Conservation (phyloP, 2,329 filamentous ascomycete genomes). For the Aspergillus fructus region DNA sequence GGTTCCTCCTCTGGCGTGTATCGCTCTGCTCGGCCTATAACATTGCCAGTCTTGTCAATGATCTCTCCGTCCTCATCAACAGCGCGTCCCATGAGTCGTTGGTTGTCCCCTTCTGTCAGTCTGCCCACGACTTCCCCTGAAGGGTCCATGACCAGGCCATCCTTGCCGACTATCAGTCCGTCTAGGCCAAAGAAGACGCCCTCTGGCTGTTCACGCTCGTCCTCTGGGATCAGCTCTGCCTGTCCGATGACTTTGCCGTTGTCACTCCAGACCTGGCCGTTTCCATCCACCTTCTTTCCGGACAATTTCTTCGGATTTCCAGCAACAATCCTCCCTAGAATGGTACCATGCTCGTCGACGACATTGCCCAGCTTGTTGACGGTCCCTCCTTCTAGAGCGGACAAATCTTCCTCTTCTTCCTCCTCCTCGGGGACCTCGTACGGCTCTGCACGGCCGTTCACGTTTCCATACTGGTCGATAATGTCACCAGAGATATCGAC, state of each 20-base stretch:
- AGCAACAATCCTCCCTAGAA: conserved; percentile 58
- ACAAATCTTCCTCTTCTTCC: conserved; percentile 53
- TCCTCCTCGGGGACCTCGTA: conserved; percentile 53
- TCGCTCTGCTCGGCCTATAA: conserved; percentile 65
- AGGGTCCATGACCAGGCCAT: conserved; percentile 54
- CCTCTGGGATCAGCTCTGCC: conserved; percentile 57
- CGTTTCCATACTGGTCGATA: conserved; percentile 69
- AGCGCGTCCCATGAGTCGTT: conserved; percentile 62
- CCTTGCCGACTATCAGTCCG: conserved; percentile 55
- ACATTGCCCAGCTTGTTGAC: conserved; percentile 65
- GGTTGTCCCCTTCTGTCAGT: conserved; percentile 62
- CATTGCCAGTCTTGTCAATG: conserved; percentile 65
- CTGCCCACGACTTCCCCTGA: conserved; percentile 48
- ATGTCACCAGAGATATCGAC: conserved; percentile 84
- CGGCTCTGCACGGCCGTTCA: conserved; percentile 58
- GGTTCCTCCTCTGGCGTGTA: conserved; percentile 57
- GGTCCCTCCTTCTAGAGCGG: conserved; percentile 57
- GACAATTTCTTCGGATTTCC: conserved; percentile 56
- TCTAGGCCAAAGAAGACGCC: conserved; percentile 62
- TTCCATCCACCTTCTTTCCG: conserved; percentile 61
- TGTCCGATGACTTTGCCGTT: conserved; percentile 60
- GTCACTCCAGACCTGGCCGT: conserved; percentile 64
- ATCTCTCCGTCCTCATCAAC: conserved; percentile 71
- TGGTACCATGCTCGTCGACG: conserved; percentile 57
- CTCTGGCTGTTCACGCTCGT: conserved; percentile 48